Evolutionary conservation across 2,329 filamentous ascomycete genomes (phyloP).

Genomic region (Taxawa tesnikishii): DNA sequence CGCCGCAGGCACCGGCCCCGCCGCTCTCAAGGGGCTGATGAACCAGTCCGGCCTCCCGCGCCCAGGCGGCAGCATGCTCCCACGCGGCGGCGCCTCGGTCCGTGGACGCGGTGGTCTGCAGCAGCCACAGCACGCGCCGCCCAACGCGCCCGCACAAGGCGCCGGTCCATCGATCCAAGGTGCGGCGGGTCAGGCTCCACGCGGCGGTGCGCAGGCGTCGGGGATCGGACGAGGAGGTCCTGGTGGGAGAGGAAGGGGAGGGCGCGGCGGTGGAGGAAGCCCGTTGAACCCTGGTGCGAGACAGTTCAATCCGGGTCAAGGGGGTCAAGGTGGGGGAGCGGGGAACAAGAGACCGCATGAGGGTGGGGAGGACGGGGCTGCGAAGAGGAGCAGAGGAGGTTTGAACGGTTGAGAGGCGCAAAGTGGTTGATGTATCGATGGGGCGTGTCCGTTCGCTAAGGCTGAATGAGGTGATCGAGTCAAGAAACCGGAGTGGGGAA

Average conservation of each 20-base stretch:
- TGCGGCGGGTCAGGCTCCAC: constrained; percentile 4
- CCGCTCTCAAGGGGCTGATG: not conserved
- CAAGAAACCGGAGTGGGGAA: no score
- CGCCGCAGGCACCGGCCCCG: constrained; percentile 12
- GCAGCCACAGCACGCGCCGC: constrained; percentile 5
- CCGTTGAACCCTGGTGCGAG: constrained; percentile 22
- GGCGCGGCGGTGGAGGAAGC: constrained; percentile 11
- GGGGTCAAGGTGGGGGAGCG: constrained; percentile 10
- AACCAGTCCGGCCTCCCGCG: constrained; percentile 12
- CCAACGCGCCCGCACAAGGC: constrained; percentile 1
- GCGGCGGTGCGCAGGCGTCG: constrained; percentile 8
- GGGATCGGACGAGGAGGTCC: constrained; percentile 10
- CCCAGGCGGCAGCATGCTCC: constrained; percentile 12
- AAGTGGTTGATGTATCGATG: no score
- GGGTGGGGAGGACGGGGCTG: constrained; percentile 15
- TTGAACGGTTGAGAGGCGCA: no score
- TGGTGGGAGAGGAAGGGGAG: constrained; percentile 12
- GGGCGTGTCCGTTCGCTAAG: no score
- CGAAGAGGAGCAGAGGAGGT: constrained; percentile 18
- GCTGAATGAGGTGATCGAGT: no score
- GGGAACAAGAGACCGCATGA: constrained; percentile 22
- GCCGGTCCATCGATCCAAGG: constrained; percentile 6
- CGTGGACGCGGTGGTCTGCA: constrained; percentile 11
- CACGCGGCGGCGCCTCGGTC: constrained; percentile 12
- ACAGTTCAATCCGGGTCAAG: constrained; percentile 19